Conservation (phyloP, 805 yeast genomes). For the Saccharomycopsis sp. region DNA sequence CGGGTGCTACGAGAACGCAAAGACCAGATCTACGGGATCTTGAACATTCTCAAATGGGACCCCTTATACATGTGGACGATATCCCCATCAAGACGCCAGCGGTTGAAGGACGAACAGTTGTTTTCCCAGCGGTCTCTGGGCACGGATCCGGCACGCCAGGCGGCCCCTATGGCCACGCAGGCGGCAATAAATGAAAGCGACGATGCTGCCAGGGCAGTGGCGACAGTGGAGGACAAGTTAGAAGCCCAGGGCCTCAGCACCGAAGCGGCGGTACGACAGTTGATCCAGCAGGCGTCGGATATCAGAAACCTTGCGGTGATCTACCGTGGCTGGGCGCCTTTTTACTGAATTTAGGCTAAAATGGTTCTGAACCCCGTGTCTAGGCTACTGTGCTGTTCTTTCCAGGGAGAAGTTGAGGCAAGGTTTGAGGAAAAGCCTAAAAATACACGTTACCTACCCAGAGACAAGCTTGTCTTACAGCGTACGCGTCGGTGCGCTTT, state of each 20-base stretch:
- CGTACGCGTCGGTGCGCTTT: too few species aligned
- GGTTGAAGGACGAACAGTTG: slow-evolving; percentile 35
- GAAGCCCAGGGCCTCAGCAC: slow-evolving; percentile 60
- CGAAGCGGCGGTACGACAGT: slow-evolving; percentile 78
- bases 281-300: slow-evolving; percentile 71
- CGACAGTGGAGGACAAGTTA: slow-evolving; percentile 64
- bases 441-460: too few species aligned
- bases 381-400: too few species aligned
- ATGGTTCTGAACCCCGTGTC: background rate
- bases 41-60: slow-evolving; percentile 85
- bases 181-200: slow-evolving; percentile 36
- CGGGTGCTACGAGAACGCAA: slow-evolving; percentile 56
- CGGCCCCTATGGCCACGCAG: background rate
- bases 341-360: slow-evolving; percentile 34
- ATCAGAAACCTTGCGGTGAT: slow-evolving; percentile 62
- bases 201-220: slow-evolving; percentile 77
- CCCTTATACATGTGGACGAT: slow-evolving; percentile 89
- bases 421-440: background rate
- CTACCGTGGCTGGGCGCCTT: slow-evolving; percentile 83
- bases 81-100: slow-evolving; percentile 61
- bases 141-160: slow-evolving; percentile 1
- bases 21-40: slow-evolving; percentile 68
- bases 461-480: too few species aligned
- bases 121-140: background rate
- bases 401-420: background rate